These are phyloP conservation scores for Primulina huaijiensis DNA, from an alignment of 257 asterid species.

Conservation along the genomic window DNA sequence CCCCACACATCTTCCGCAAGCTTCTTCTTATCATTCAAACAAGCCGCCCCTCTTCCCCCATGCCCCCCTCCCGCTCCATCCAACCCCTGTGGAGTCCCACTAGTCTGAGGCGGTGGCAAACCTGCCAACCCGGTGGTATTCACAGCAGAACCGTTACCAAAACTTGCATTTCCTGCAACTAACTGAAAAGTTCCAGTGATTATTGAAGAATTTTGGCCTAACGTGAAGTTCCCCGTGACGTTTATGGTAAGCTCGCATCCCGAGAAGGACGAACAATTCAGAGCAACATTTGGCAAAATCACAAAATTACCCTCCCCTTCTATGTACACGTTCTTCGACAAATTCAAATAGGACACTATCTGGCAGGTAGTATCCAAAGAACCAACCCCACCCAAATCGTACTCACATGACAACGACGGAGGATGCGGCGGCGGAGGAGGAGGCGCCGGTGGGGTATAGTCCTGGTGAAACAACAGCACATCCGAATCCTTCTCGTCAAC, in stretches of 20 bases:
- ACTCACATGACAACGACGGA: slow-evolving; percentile 79
- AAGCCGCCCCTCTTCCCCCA: slow-evolving; percentile 96
- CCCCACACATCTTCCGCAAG: slow-evolving; percentile 96
- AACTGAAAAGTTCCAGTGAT: slow-evolving; percentile 64
- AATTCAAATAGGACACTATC: slow-evolving; percentile 65
- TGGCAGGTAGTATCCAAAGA: slow-evolving; percentile 83
- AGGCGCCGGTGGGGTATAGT: slow-evolving; percentile 98
- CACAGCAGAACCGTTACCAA: slow-evolving; percentile 65
- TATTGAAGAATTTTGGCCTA: slow-evolving; percentile 64
- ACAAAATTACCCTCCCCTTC: slow-evolving; percentile 84
- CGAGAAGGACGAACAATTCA: slow-evolving; percentile 55
- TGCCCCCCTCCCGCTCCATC: slow-evolving; percentile 99
- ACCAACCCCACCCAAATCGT: slow-evolving; percentile 93
- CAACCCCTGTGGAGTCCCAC: slow-evolving; percentile 89
- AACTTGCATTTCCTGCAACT: slow-evolving; percentile 57
- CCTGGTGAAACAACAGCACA: slow-evolving; percentile 61
- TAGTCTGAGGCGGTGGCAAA: slow-evolving; percentile 81
- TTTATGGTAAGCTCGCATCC: slow-evolving; percentile 84
- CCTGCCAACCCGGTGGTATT: slow-evolving; percentile 93
- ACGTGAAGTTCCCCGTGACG: slow-evolving; percentile 68
- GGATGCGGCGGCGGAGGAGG: slow-evolving; percentile 99
- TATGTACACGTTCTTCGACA: slow-evolving; percentile 66
- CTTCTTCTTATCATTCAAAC: slow-evolving; percentile 69
- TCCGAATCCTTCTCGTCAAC: slow-evolving; percentile 43
- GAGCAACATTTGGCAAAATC: slow-evolving; percentile 66